Evolutionary conservation across 2,329 filamentous ascomycete genomes (phyloP).

Genomic region (Xylariaceae sp.): DNA sequence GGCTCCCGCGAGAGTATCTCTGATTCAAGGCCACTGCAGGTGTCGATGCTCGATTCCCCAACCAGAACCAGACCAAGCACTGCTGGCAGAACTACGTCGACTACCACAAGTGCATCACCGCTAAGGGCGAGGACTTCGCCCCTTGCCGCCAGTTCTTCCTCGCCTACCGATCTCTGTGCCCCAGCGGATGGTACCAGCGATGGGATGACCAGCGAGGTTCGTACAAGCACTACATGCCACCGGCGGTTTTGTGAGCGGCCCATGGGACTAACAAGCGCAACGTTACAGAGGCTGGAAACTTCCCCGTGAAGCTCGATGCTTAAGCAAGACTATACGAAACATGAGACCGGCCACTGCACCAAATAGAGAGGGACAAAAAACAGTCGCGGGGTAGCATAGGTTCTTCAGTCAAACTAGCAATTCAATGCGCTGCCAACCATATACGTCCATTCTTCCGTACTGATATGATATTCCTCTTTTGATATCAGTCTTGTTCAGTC

Average conservation of each 20-base stretch:
- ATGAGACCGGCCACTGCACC: constrained; percentile 4
- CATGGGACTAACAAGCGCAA: constrained; percentile 24
- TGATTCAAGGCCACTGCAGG: constrained; percentile 49
- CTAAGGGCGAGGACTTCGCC: constrained; percentile 97
- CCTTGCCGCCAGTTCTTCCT: constrained; percentile 96
- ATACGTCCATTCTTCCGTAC: constrained; percentile 1
- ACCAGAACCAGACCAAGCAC: constrained; percentile 98
- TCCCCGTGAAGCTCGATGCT: constrained; percentile 60
- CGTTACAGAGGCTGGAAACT: constrained; percentile 57
- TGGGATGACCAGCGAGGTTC: constrained; percentile 97
- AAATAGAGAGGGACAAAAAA: constrained; percentile 15
- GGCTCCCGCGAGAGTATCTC: not conserved
- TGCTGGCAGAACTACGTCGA: constrained; percentile 99
- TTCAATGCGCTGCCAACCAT: constrained; percentile 19
- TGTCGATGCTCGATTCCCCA: constrained; percentile 98
- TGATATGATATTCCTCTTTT: constrained; percentile 12
- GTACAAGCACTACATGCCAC: constrained; percentile 32
- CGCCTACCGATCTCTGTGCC: constrained; percentile 96
- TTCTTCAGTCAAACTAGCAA: constrained; percentile 23
- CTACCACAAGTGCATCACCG: constrained; percentile 99
- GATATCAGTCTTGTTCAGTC: not conserved
- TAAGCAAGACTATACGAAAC: constrained; percentile 35
- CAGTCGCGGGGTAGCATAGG: constrained; percentile 26
- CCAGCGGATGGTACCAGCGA: constrained; percentile 84
- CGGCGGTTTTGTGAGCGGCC: not conserved